Evolutionary conservation across 2,329 filamentous ascomycete genomes (phyloP).

Genomic region (Pseudogymnoascus sp.): DNA sequence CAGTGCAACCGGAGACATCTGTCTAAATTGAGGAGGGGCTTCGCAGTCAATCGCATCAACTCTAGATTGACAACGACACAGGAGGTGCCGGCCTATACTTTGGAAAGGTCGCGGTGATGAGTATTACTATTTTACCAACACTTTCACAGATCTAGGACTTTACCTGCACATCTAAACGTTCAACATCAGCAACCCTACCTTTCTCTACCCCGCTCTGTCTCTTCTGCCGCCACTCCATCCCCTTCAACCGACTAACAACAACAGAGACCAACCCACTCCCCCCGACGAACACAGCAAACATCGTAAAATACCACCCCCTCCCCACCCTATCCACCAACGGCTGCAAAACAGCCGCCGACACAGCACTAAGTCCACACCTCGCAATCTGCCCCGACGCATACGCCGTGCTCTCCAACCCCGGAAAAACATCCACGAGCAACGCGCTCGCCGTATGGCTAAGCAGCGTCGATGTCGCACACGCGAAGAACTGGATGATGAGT

Average conservation of each 20-base stretch:
- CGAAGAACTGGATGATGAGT: neutral
- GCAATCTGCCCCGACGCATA: slow-evolving; percentile 16
- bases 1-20: too few species aligned
- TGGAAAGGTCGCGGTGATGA: too few species aligned
- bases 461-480: slow-evolving; percentile 13
- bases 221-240: slow-evolving; percentile 11
- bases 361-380: slow-evolving; percentile 17
- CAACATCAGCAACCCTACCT: slow-evolving; percentile 14
- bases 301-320: slow-evolving; percentile 37
- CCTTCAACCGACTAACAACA: neutral
- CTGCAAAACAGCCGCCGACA: slow-evolving; percentile 18
- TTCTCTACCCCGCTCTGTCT: neutral
- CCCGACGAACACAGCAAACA: slow-evolving; percentile 14
- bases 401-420: slow-evolving; percentile 17
- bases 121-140: too few species aligned
- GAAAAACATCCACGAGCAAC: slow-evolving; percentile 21
- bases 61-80: too few species aligned
- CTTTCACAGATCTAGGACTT: neutral
- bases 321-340: slow-evolving; percentile 27
- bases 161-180: neutral
- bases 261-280: neutral
- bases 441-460: slow-evolving; percentile 17
- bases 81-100: too few species aligned
- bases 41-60: too few species aligned
- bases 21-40: too few species aligned